These are phyloP conservation scores for Glycyrrhiza uralensis DNA, from an alignment of 306 rosid genomes.

Conservation along the genomic window DNA sequence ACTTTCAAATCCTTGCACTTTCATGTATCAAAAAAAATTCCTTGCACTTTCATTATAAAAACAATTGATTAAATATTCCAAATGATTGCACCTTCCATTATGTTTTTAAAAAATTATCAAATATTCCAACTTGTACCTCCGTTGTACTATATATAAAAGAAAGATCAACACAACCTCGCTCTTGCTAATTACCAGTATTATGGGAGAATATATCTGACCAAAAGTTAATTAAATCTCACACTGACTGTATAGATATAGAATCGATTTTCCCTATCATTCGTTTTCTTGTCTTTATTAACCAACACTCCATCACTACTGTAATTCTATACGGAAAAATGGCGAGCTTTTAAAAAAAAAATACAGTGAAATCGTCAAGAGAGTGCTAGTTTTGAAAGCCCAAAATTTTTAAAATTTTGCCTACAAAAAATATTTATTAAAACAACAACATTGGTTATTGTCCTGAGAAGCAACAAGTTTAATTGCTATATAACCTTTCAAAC, in stretches of 20 bases:
- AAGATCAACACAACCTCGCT: not conserved
- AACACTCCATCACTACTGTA: not conserved
- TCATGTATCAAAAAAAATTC: no score
- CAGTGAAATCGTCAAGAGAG: no score
- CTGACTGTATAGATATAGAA: not conserved
- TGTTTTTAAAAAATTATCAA: not conserved
- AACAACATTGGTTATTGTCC: no score
- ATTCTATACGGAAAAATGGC: not conserved
- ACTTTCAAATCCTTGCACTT: not conserved
- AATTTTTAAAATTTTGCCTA: no score
- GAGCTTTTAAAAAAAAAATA: no score
- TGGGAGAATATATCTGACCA: not conserved
- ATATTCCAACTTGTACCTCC: slow-evolving; percentile 8
- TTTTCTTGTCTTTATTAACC: no score
- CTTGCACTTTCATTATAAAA: not conserved
- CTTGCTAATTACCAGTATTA: not conserved
- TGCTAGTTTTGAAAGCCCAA: not conserved
- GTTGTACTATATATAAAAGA: not conserved
- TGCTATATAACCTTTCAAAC: not conserved
- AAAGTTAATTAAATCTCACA: not conserved
- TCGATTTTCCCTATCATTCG: no score
- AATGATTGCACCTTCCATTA: slow-evolving; percentile 16
- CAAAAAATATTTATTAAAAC: no score
- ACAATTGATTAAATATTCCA: not conserved
- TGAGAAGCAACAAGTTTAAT: no score